Conservation (phyloP, 2,329 filamentous ascomycete species). For the Colletotrichum sp. region DNA sequence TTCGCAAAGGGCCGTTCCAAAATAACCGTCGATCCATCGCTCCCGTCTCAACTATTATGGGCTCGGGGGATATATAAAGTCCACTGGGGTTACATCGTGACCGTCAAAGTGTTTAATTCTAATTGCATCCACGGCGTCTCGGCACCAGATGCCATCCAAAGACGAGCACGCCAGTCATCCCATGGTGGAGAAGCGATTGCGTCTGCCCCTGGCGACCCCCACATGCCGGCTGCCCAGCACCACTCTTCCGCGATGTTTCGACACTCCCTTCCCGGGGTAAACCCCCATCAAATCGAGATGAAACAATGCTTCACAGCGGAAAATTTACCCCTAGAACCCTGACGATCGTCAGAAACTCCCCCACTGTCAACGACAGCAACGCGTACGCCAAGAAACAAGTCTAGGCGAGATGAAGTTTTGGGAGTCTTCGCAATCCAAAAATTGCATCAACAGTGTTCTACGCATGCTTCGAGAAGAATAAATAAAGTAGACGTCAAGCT, state of each 20-base stretch:
- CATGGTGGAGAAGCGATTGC: not conserved
- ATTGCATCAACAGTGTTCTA: not conserved
- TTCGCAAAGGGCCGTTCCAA: not conserved
- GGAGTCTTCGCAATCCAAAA: not conserved
- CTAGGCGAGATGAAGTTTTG: not conserved
- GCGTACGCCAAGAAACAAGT: not conserved
- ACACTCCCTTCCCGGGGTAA: not conserved
- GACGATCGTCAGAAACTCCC: not conserved
- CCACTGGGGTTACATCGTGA: not conserved
- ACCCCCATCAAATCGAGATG: not conserved
- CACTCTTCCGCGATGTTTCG: not conserved
- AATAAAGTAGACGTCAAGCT: not conserved
- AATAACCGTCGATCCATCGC: not conserved
- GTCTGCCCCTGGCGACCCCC: not conserved
- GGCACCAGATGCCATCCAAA: not conserved
- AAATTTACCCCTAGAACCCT: not conserved
- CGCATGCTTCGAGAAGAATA: not conserved
- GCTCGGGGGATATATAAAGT: not conserved
- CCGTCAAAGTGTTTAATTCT: not conserved
- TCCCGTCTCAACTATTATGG: not conserved
- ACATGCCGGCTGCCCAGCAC: not conserved
- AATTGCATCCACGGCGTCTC: not conserved
- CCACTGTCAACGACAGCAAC: not conserved
- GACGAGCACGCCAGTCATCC: not conserved
- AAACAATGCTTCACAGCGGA: not conserved